Conservation (phyloP, 2,329 filamentous ascomycete species). For the Cytospora mali region DNA sequence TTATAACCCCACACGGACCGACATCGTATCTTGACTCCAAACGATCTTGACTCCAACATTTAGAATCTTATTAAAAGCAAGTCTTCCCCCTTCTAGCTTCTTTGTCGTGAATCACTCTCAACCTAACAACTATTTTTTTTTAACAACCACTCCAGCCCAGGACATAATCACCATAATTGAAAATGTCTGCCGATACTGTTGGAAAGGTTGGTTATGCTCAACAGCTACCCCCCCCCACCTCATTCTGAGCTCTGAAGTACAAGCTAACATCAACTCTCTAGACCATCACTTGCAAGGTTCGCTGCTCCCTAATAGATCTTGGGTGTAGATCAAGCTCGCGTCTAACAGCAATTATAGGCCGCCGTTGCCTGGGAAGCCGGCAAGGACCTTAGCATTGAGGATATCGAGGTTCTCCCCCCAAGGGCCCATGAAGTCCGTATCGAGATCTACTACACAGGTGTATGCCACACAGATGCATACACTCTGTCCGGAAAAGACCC, state of each 20-base stretch:
- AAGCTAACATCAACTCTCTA: constrained; percentile 17
- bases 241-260: neutral
- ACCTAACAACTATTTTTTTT: neutral
- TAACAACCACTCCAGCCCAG: constrained; percentile 32
- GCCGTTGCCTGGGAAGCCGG: constrained; percentile 97
- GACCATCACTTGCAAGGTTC: constrained; percentile 28
- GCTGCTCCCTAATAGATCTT: neutral
- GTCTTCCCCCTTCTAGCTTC: constrained; percentile 30
- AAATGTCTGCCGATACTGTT: constrained; percentile 27
- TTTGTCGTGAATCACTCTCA: constrained; percentile 26
- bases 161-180: neutral
- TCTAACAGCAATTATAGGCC: constrained; percentile 57
- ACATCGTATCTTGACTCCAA: constrained; percentile 21
- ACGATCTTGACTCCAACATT: neutral
- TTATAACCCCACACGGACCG: constrained; percentile 12
- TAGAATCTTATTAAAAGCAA: constrained; percentile 7
- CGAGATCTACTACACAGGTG: constrained; percentile 95
- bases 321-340: neutral
- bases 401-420: constrained; percentile 88
- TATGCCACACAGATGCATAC: constrained; percentile 97
- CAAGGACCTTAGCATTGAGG: constrained; percentile 85
- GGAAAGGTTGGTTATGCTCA: constrained; percentile 24
- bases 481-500: constrained; percentile 95
- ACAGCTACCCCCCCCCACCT: neutral
- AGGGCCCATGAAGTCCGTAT: constrained; percentile 95